Conservation (phyloP, 805 yeast species). For the Wickerhamomyces chambardii region DNA sequence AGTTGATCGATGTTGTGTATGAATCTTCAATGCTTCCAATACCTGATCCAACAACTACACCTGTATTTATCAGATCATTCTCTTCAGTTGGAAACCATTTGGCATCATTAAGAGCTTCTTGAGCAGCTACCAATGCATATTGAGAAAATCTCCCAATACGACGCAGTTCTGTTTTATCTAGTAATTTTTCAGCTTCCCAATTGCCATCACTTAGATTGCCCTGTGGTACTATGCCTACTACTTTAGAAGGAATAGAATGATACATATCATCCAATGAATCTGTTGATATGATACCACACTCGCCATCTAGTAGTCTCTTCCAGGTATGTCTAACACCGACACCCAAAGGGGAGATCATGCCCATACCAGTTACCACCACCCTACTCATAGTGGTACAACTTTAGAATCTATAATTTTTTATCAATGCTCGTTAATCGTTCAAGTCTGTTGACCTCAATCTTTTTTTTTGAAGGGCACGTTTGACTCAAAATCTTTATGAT, state of each 20-base stretch:
- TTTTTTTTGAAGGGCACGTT: no score
- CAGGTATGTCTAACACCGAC: slow-evolving; percentile 50
- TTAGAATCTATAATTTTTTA: no score
- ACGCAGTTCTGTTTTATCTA: slow-evolving; percentile 32
- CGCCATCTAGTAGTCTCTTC: slow-evolving; percentile 38
- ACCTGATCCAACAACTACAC: slow-evolving; percentile 90
- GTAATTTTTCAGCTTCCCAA: slow-evolving; percentile 45
- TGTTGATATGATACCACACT: slow-evolving; percentile 56
- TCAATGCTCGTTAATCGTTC: no score
- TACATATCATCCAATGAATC: slow-evolving; percentile 20
- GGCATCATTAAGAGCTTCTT: slow-evolving; percentile 72
- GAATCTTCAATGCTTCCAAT: slow-evolving; percentile 80
- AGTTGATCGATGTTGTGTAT: slow-evolving; percentile 51
- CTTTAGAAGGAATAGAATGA: slow-evolving; percentile 54
- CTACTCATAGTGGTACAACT: no score
- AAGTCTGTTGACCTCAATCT: no score
- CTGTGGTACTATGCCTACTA: slow-evolving; percentile 66
- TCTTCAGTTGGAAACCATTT: slow-evolving; percentile 32
- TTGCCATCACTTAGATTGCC: slow-evolving; percentile 32
- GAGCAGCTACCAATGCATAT: slow-evolving; percentile 68
- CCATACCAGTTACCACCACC: slow-evolving; percentile 91
- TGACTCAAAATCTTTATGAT: no score
- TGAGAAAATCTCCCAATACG: slow-evolving; percentile 68
- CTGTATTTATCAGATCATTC: slow-evolving; percentile 30
- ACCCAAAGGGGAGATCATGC: slow-evolving; percentile 82